Evolutionary conservation across 2,329 filamentous ascomycete species (phyloP), one percentile per base, ranked within the genome.

Genomic region (Penicillium sp.): DNA sequence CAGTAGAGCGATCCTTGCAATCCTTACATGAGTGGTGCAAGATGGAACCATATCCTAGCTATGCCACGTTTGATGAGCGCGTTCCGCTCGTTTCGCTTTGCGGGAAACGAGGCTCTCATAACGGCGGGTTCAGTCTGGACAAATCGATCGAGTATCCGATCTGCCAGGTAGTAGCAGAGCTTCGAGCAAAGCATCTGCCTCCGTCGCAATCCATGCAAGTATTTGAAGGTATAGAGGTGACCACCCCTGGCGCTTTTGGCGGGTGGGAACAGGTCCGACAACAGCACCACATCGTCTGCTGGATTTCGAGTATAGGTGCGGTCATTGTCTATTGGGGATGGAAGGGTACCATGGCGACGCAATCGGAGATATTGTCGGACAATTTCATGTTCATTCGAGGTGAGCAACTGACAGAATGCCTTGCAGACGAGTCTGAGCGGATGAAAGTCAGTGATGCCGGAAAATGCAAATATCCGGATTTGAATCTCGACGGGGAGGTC

Each of bases 211-310:
- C 67, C 68, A 56, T 70, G 63, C 27, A 76, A 53, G 60, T 76
- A 76, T 58, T 69, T 66, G 48, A 75, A 76, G 2, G 73, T 74
- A 54, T 74, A 76, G 39, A 72, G 61, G 51, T 74, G 67, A 10
- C 69, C 71, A 18, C 70, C 69, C 38, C 68, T 67, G 10, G 68
- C 68, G 38, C 69, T 70, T 36, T 67, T 70, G 6, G 67, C 59
- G 0, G 74, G 74, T 5, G 71, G 74, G 45, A 76, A 76, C 7
- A 76, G 62, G 56, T 76, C 74, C 10, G 74, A 76, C 14, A 76
- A 62, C 23, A 76, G 67, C 35, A 76, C 70, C 34, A 75, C 73
- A 62, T 76, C 73, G 53, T 76, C 74, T 57, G 74, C 67, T 4
- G 74, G 73, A 36, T 71, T 72, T 41, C 73, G 66, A 32, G 73